These are phyloP conservation scores for Hypoxylon trugodes DNA, from an alignment of 495 filamentous ascomycete species.

Conservation along the genomic window DNA sequence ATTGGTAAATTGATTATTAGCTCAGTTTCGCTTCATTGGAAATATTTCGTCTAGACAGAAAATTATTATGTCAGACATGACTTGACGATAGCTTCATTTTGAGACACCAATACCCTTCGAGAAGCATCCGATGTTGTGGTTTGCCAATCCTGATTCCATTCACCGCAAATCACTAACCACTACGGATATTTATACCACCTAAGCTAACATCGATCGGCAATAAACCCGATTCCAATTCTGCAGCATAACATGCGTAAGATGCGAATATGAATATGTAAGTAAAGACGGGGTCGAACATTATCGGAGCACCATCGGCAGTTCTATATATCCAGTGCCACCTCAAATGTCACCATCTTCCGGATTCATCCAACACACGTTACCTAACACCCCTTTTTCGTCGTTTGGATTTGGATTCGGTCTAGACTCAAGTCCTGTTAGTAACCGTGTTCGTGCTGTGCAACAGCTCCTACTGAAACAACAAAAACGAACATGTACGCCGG, in stretches of 20 bases:
- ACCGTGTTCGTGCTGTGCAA: conserved; percentile 37
- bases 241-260: conserved; percentile 34
- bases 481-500: conserved; percentile 12
- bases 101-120: background rate
- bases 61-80: conserved; percentile 2
- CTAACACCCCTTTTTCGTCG: conserved; percentile 18
- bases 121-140: background rate
- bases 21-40: conserved; percentile 5
- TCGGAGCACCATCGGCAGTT: conserved; percentile 37
- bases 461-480: conserved; percentile 17
- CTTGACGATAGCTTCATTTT: conserved; percentile 33
- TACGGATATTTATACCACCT: conserved; percentile 15
- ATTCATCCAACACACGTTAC: conserved; percentile 33
- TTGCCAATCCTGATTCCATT: background rate
- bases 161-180: too few species aligned
- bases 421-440: conserved; percentile 24
- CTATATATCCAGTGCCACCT: conserved; percentile 27
- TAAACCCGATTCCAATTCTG: conserved; percentile 23
- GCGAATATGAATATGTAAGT: too few species aligned
- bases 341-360: conserved; percentile 28
- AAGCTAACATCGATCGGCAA: conserved; percentile 9
- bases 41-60: conserved; percentile 9
- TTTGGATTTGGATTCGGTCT: conserved; percentile 33
- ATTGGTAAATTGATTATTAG: conserved; percentile 34
- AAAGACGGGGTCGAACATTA: conserved; percentile 35